Conservation (phyloP, 1,284 basidiomycete species). For the Naganishia sp. region DNA sequence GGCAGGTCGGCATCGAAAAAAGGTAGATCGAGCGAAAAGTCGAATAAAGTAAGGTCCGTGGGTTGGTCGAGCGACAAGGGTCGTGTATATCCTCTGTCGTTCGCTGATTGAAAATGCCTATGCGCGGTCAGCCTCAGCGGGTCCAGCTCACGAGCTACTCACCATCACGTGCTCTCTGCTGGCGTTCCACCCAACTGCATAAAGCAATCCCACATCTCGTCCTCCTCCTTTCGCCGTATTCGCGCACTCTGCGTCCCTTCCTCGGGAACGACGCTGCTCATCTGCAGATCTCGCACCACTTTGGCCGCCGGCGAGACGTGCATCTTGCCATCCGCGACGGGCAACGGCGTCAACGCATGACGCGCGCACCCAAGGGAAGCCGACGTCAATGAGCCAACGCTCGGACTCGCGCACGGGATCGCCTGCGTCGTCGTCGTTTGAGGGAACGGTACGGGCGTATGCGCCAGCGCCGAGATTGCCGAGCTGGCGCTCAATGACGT, state of each 20-base stretch:
- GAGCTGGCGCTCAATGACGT: constrained; percentile 1
- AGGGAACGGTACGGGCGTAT: not conserved
- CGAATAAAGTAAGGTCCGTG: not conserved
- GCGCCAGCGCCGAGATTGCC: not conserved
- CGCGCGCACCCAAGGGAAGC: constrained; percentile 4
- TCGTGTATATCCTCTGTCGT: not conserved
- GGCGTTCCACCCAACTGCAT: constrained; percentile 8
- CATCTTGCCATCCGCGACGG: not conserved
- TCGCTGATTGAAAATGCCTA: not conserved
- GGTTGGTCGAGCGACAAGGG: not conserved
- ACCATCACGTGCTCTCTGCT: not conserved
- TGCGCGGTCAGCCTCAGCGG: not conserved
- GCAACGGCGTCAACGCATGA: constrained; percentile 1
- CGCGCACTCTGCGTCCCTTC: too few species aligned
- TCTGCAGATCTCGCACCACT: not conserved
- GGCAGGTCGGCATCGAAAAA: not conserved
- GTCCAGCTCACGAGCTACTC: not conserved
- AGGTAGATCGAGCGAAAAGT: constrained; percentile 1
- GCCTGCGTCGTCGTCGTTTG: not conserved
- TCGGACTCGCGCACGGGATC: not conserved
- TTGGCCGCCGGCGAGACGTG: not conserved
- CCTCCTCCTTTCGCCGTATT: not conserved
- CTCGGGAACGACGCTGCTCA: too few species aligned
- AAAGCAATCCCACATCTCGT: constrained; percentile 11
- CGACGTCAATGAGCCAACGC: constrained; percentile 2